Conservation (phyloP, 2,329 filamentous ascomycete species). For the Paraphoma chrysanthemicola region DNA sequence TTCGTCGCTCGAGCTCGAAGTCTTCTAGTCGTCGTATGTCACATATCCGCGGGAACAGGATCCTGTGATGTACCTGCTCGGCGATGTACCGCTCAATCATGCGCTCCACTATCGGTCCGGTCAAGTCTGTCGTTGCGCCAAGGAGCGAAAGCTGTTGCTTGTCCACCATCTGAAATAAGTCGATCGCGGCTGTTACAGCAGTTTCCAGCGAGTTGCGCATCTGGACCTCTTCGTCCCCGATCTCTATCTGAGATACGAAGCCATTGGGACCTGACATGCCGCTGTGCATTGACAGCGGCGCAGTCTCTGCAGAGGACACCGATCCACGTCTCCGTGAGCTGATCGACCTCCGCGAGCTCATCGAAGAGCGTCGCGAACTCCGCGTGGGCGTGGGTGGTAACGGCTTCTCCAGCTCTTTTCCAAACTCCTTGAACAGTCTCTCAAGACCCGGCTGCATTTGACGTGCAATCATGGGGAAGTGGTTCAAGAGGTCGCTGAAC, state of each 20-base stretch:
- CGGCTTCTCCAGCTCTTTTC: slow-evolving; percentile 82
- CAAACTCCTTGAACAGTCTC: slow-evolving; percentile 88
- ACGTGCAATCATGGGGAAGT: slow-evolving; percentile 93
- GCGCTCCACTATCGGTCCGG: slow-evolving; percentile 87
- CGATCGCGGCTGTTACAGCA: slow-evolving; percentile 90
- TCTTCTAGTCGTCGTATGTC: slow-evolving; percentile 82
- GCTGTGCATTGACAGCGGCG: slow-evolving; percentile 47
- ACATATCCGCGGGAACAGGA: slow-evolving; percentile 84
- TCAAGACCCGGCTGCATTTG: slow-evolving; percentile 96
- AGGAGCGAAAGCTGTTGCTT: slow-evolving; percentile 92
- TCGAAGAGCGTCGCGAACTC: slow-evolving; percentile 37
- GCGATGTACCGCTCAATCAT: slow-evolving; percentile 94
- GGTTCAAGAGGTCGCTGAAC: slow-evolving; percentile 86
- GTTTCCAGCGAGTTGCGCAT: slow-evolving; percentile 91
- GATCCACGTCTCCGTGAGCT: slow-evolving; percentile 37
- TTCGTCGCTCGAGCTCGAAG: slow-evolving; percentile 84
- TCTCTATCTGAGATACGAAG: slow-evolving; percentile 60
- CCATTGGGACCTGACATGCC: slow-evolving; percentile 46
- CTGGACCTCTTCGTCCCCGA: slow-evolving; percentile 88
- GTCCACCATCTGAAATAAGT: slow-evolving; percentile 93
- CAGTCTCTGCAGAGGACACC: slow-evolving; percentile 44
- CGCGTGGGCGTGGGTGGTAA: slow-evolving; percentile 73
- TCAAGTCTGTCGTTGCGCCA: slow-evolving; percentile 91
- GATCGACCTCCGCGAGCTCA: slow-evolving; percentile 27
- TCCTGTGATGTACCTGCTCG: slow-evolving; percentile 85